Evolutionary conservation across 306 rosid species (phyloP).

Genomic region (Cucurbita maxima): DNA sequence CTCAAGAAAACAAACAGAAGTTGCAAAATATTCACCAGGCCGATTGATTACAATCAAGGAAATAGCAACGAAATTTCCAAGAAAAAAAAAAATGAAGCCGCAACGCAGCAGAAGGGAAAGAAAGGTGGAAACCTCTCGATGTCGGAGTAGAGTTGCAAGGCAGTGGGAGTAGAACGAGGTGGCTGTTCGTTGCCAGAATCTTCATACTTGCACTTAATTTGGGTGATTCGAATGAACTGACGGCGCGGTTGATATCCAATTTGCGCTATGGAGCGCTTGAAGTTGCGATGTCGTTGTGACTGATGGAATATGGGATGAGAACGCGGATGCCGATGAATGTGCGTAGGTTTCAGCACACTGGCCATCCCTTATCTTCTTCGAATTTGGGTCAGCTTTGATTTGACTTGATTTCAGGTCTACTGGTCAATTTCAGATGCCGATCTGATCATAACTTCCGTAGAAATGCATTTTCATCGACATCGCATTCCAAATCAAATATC

Average conservation of each 20-base stretch:
- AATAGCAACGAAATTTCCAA: not conserved
- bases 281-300: not conserved
- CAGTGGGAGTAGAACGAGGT: slow-evolving; percentile 20
- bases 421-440: not conserved
- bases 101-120: not conserved
- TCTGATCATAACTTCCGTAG: not conserved
- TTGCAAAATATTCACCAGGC: not conserved
- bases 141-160: slow-evolving; percentile 62
- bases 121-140: slow-evolving; percentile 48
- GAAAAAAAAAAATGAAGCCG: not conserved
- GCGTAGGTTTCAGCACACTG: slow-evolving; percentile 14
- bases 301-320: slow-evolving; percentile 1
- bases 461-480: not conserved
- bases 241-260: slow-evolving; percentile 6
- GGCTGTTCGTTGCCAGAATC: slow-evolving; percentile 11
- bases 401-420: not conserved
- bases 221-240: not conserved
- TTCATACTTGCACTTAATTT: slow-evolving; percentile 25
- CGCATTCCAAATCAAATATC: not conserved
- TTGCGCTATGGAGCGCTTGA: slow-evolving; percentile 1
- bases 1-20: not conserved
- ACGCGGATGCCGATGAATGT: not conserved
- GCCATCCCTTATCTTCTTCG: slow-evolving; percentile 17
- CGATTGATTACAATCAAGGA: not conserved
- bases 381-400: not conserved